These are phyloP conservation scores for Sarocladium brachiariae DNA, from an alignment of 2,329 filamentous ascomycete species.

Conservation along the genomic window DNA sequence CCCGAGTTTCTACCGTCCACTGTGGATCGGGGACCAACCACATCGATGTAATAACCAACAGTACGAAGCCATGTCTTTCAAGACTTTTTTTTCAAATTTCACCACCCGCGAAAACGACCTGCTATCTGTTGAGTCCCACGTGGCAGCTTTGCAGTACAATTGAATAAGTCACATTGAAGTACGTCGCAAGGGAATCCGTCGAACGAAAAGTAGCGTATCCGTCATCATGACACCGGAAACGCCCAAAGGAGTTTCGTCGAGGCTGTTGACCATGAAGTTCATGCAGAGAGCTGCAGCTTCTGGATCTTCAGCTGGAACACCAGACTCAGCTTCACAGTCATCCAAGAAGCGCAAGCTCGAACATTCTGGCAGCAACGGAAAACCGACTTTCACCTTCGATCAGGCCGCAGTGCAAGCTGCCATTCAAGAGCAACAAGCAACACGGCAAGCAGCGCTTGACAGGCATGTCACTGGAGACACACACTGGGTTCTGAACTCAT, in stretches of 20 bases:
- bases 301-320: constrained; percentile 35
- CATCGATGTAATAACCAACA: constrained; percentile 9
- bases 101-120: no score
- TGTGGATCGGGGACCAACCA: constrained; percentile 7
- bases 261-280: constrained; percentile 92
- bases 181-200: no score
- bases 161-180: not conserved
- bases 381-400: constrained; percentile 38
- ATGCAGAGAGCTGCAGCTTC: constrained; percentile 82
- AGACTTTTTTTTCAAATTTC: not conserved
- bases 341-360: constrained; percentile 57
- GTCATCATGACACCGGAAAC: constrained; percentile 41
- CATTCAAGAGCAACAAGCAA: constrained; percentile 59
- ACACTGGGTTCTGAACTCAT: constrained; percentile 64
- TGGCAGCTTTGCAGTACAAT: no score
- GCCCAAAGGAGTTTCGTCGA: constrained; percentile 70
- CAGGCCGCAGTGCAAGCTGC: constrained; percentile 56
- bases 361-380: constrained; percentile 28
- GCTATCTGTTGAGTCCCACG: no score
- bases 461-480: constrained; percentile 60
- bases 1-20: constrained; percentile 6
- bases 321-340: constrained; percentile 42
- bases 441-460: constrained; percentile 53
- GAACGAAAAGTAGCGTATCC: not conserved
- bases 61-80: no score